These are phyloP conservation scores for Durusdinium trenchii DNA, from an alignment of 73 alveolate species.

Conservation along the genomic window DNA sequence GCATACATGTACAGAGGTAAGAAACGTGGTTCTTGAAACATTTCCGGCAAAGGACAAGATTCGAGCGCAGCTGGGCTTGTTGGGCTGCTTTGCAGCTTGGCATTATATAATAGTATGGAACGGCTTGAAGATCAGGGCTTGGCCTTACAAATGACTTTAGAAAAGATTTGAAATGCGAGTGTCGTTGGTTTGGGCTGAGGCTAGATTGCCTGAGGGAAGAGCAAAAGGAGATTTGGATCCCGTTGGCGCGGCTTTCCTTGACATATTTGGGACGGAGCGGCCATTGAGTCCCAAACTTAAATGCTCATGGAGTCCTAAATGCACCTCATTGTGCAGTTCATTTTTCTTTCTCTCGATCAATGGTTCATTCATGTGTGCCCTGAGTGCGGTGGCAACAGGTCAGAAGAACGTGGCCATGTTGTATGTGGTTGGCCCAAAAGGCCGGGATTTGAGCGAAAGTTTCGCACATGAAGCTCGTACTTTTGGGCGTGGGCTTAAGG, in stretches of 20 bases:
- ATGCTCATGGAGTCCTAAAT: too few relatives aligned
- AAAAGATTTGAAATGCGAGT: too few relatives aligned
- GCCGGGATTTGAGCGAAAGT: not conserved
- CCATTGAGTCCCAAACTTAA: slow-evolving; percentile 27
- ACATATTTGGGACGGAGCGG: slow-evolving; percentile 38
- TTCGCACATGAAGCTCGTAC: not conserved
- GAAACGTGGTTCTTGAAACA: not conserved
- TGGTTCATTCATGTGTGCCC: not conserved
- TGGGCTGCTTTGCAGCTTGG: slow-evolving; percentile 74
- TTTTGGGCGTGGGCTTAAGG: slow-evolving; percentile 16
- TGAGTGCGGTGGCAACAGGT: not conserved
- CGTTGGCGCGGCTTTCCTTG: slow-evolving; percentile 68
- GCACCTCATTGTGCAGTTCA: too few relatives aligned
- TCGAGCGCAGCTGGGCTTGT: slow-evolving; percentile 43
- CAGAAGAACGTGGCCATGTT: slow-evolving; percentile 82
- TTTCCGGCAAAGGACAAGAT: not conserved
- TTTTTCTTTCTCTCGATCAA: too few relatives aligned
- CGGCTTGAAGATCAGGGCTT: not conserved
- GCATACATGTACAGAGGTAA: too few relatives aligned
- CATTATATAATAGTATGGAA: not conserved
- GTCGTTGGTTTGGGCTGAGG: not conserved
- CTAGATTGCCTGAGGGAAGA: slow-evolving; percentile 29
- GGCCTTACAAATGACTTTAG: not conserved
- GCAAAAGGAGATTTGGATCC: not conserved
- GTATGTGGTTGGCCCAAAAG: slow-evolving; percentile 90